Conservation (phyloP, 345 rosid species). For the Gynandropsis gynandra region DNA sequence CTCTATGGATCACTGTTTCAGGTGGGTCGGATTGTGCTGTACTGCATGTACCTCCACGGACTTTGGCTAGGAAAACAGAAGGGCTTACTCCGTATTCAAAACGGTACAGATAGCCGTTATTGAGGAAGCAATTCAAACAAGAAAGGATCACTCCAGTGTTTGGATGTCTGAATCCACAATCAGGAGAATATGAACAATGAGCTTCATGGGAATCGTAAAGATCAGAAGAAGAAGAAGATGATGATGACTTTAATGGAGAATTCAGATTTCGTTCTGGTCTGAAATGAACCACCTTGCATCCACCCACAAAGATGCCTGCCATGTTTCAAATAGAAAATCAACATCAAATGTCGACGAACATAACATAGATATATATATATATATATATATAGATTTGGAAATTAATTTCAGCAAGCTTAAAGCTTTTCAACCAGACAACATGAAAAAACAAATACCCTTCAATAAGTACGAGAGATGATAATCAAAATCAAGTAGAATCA, state of each 20-base stretch:
- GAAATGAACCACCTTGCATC: constrained; percentile 97
- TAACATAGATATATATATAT: constrained; percentile 4
- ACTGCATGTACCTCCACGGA: constrained; percentile 91
- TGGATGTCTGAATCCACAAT: constrained; percentile 82
- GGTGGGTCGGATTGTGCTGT: constrained; percentile 62
- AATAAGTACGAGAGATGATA: background rate
- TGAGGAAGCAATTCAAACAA: constrained; percentile 85
- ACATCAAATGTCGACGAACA: constrained; percentile 1
- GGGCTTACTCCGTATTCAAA: constrained; percentile 73
- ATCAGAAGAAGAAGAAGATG: constrained; percentile 29
- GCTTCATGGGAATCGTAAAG: constrained; percentile 36
- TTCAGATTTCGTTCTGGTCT: constrained; percentile 50
- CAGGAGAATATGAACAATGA: constrained; percentile 65
- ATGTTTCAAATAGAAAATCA: background rate
- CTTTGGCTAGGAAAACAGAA: constrained; percentile 57
- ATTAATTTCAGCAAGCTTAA: background rate
- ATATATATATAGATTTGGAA: background rate
- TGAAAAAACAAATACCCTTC: background rate
- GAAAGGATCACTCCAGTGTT: constrained; percentile 78
- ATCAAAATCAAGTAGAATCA: background rate
- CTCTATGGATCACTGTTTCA: constrained; percentile 63
- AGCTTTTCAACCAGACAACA: constrained; percentile 2
- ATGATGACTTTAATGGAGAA: constrained; percentile 20
- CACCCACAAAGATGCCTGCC: constrained; percentile 90
- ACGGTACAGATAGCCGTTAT: constrained; percentile 68